Percentiles rank a stretch among this genome's conserved stretches.
phyloP scores from a whole-genome alignment of 2,329 filamentous ascomycete genomes.

The Verticillium albo-atrum region DNA sequence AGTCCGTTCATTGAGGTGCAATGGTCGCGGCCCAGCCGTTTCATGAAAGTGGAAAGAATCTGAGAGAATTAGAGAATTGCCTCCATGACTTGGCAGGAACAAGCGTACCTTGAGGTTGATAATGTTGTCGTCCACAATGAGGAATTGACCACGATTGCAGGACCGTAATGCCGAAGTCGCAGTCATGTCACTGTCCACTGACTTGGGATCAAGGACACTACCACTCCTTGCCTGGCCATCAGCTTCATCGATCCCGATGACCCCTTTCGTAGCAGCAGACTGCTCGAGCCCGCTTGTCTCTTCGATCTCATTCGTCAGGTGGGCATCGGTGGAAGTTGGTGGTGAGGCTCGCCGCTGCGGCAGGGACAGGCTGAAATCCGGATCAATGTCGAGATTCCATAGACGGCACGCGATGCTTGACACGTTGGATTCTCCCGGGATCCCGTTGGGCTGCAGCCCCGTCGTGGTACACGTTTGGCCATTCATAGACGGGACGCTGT shows the following conservation, averaged over 20 bases:
- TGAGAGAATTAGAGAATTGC: constrained; percentile 2
- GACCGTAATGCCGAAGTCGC: not conserved
- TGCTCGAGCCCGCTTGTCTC: too few relatives aligned
- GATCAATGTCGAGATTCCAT: constrained; percentile 1
- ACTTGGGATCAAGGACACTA: too few relatives aligned
- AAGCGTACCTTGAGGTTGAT: constrained; percentile 23
- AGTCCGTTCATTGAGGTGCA: constrained; percentile 36
- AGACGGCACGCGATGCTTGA: not conserved
- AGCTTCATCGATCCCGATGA: too few relatives aligned
- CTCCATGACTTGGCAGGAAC: not conserved
- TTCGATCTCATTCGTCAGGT: too few relatives aligned
- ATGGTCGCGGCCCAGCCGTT: constrained; percentile 28
- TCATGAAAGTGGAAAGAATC: constrained; percentile 29
- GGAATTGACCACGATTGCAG: constrained; percentile 13
- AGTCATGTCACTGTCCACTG: not conserved
- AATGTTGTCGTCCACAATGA: constrained; percentile 29
- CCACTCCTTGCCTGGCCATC: too few relatives aligned
- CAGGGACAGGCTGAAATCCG: not conserved
- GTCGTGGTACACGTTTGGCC: not conserved
- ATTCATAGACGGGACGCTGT: not conserved
- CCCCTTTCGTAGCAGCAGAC: too few relatives aligned
- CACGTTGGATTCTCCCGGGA: not conserved
- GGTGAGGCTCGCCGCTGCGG: not conserved
- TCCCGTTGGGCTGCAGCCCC: not conserved
- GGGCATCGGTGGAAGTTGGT: not conserved